A percentile compares a stretch with the other conserved stretches of the same genome.
Evolutionary conservation across 2,329 filamentous ascomycete genomes (phyloP).

Genomic region (Aspergillus sp.): DNA sequence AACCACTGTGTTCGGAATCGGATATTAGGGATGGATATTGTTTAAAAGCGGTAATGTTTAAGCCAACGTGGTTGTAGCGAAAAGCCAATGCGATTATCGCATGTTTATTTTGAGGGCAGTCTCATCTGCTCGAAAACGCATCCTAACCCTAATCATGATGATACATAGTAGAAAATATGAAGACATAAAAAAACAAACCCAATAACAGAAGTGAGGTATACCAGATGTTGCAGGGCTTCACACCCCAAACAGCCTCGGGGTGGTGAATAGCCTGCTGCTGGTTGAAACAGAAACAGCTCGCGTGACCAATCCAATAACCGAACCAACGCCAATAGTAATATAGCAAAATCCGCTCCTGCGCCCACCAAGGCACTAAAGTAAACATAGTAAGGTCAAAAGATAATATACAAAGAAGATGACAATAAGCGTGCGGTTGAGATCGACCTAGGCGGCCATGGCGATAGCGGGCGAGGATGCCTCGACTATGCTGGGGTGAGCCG

Average conservation of each 20-base stretch:
- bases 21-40: no score
- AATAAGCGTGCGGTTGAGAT: background rate
- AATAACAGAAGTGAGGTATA: background rate
- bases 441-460: slow-evolving; percentile 37
- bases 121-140: background rate
- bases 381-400: slow-evolving; percentile 11
- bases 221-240: background rate
- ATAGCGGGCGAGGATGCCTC: slow-evolving; percentile 54
- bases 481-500: slow-evolving; percentile 45
- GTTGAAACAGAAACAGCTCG: background rate
- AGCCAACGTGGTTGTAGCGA: background rate
- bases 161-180: slow-evolving; percentile 1
- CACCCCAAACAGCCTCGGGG: background rate
- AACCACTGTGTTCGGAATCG: no score
- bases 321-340: slow-evolving; percentile 10
- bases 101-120: background rate
- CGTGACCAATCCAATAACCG: slow-evolving; percentile 12
- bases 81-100: background rate
- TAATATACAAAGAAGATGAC: slow-evolving; percentile 28
- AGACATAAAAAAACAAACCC: background rate
- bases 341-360: slow-evolving; percentile 7
- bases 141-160: slow-evolving; percentile 1
- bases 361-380: slow-evolving; percentile 1
- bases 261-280: background rate
- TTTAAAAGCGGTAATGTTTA: background rate